Conservation (phyloP, 177 flowering plant species). For the Vitis hybrid region DNA sequence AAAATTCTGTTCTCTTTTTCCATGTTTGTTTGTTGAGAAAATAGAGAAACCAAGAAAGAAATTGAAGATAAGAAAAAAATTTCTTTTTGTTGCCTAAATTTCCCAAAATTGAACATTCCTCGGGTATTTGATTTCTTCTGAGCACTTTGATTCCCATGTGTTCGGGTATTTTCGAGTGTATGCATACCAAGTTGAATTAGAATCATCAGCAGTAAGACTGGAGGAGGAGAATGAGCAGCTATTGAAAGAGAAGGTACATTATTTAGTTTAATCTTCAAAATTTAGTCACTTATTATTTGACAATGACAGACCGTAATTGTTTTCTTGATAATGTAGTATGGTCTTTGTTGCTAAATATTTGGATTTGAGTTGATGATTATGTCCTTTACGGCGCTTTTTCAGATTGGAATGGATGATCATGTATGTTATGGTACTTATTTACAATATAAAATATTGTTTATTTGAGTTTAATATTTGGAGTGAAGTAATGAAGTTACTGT, state of each 20-base stretch:
- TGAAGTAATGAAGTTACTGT: neutral
- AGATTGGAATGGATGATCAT: neutral
- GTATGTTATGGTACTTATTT: neutral
- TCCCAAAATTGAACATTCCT: neutral
- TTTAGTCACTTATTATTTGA: neutral
- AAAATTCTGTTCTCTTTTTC: neutral
- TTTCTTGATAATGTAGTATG: neutral
- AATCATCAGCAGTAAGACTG: slow-evolving; percentile 57
- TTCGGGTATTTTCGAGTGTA: slow-evolving; percentile 14
- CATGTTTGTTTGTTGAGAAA: neutral
- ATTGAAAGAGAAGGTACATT: slow-evolving; percentile 57
- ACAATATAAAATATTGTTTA: too few species aligned
- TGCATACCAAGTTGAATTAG: slow-evolving; percentile 87
- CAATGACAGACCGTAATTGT: neutral
- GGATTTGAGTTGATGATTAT: neutral
- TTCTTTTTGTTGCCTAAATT: too few species aligned
- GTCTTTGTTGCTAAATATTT: neutral
- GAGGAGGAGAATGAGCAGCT: slow-evolving; percentile 77
- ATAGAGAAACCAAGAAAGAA: too few species aligned
- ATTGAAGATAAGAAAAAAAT: too few species aligned
- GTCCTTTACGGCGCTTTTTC: neutral
- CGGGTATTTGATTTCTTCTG: neutral
- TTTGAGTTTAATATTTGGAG: neutral
- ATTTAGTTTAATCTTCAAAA: neutral
- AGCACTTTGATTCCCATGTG: neutral